phyloP scores from a whole-genome alignment of 2,329 filamentous ascomycete genomes.

The Penicillium oxalicum region DNA sequence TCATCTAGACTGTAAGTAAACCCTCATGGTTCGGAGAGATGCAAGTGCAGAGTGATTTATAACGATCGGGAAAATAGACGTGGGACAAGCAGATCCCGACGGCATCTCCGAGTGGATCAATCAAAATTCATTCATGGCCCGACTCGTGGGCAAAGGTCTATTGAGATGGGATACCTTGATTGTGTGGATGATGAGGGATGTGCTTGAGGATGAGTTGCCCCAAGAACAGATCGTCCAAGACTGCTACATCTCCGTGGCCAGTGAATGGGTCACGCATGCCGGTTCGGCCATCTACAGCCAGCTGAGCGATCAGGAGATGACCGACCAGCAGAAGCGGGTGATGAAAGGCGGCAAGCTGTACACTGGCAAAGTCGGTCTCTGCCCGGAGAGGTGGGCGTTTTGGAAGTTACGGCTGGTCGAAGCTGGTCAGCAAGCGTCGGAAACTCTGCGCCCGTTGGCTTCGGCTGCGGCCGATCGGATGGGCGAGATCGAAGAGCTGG shows the following conservation, averaged over 20 bases:
- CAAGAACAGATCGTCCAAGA: slow-evolving; percentile 2
- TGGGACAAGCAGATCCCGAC: background rate
- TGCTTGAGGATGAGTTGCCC: background rate
- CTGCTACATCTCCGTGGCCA: slow-evolving; percentile 1
- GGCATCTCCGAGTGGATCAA: slow-evolving; percentile 4
- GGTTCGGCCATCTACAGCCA: background rate
- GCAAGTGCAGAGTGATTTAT: no score
- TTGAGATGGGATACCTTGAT: slow-evolving; percentile 1
- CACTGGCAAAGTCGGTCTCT: background rate
- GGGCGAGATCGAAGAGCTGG: background rate
- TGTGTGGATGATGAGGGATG: slow-evolving; percentile 2
- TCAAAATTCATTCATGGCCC: slow-evolving; percentile 5
- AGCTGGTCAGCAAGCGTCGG: background rate
- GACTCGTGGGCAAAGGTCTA: background rate
- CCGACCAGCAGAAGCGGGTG: slow-evolving; percentile 1
- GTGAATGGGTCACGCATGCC: slow-evolving; percentile 2
- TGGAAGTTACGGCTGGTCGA: background rate
- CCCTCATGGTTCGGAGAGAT: background rate
- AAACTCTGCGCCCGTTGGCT: background rate
- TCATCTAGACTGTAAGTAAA: slow-evolving; percentile 1
- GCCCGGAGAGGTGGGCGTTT: background rate
- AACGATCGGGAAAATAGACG: background rate
- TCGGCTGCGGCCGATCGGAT: background rate
- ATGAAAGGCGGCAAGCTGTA: slow-evolving; percentile 1
- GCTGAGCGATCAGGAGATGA: background rate